These are phyloP conservation scores for Zanthoxylum bungeanum DNA, from an alignment of 345 rosid genomes.

Conservation along the genomic window DNA sequence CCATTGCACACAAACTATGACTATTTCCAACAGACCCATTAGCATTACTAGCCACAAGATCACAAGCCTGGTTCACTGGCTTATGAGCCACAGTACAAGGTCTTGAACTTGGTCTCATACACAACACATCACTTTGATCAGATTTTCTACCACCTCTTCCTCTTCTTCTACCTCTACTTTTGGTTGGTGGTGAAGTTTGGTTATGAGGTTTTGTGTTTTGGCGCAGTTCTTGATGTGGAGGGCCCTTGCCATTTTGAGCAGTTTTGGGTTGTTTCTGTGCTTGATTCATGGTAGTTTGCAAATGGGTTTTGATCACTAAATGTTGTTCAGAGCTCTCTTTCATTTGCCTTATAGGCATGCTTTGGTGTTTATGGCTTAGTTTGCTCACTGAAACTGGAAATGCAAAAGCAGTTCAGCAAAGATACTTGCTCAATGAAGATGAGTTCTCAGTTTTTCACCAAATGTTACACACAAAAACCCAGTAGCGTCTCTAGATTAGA, in stretches of 20 bases:
- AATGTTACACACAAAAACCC: conserved; percentile 23
- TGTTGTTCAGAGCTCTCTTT: conserved; percentile 79
- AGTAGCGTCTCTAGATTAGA: conserved; percentile 15
- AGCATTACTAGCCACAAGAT: conserved; percentile 24
- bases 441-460: conserved; percentile 20
- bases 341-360: conserved; percentile 88
- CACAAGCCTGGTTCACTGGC: conserved; percentile 40
- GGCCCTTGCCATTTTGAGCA: conserved; percentile 72
- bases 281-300: conserved; percentile 55
- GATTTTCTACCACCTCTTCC: conserved; percentile 94
- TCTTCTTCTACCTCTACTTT: conserved; percentile 73
- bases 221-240: conserved; percentile 41
- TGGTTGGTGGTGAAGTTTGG: conserved; percentile 67
- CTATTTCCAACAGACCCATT: conserved; percentile 32
- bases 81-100: conserved; percentile 70
- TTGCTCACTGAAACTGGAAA: conserved; percentile 15
- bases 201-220: conserved; percentile 36
- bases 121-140: conserved; percentile 81
- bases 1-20: conserved; percentile 29
- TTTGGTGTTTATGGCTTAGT: conserved; percentile 7
- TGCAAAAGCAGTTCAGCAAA: conserved; percentile 7
- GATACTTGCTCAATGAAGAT: conserved; percentile 12
- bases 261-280: conserved; percentile 53
- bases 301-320: conserved; percentile 59
- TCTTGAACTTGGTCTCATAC: conserved; percentile 89